These are phyloP conservation scores for Sarocladium oryzae DNA, from an alignment of 2,329 filamentous ascomycete species.

Conservation along the genomic window DNA sequence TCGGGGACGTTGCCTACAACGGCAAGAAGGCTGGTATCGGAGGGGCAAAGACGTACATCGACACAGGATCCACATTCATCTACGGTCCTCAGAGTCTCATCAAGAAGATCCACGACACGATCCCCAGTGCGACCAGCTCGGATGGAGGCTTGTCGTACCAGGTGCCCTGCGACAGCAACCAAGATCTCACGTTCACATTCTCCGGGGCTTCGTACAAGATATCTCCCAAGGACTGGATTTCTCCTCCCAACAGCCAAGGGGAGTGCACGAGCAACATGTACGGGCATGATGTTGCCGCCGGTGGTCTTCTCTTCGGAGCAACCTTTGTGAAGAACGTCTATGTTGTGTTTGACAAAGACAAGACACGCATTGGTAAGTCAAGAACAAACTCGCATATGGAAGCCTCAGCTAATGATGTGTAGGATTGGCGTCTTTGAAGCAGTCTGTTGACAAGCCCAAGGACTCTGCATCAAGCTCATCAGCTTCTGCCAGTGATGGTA, in stretches of 20 bases:
- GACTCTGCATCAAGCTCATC: not conserved
- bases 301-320: constrained; percentile 75
- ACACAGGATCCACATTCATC: constrained; percentile 77
- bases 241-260: constrained; percentile 34
- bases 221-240: constrained; percentile 65
- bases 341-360: constrained; percentile 72
- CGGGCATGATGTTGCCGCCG: constrained; percentile 59
- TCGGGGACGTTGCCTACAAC: constrained; percentile 60
- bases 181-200: constrained; percentile 59
- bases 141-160: constrained; percentile 55
- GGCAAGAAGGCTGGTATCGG: constrained; percentile 52
- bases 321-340: constrained; percentile 89
- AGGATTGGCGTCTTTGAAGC: not conserved
- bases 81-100: constrained; percentile 66
- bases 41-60: constrained; percentile 61
- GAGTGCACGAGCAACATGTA: constrained; percentile 67
- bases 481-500: not conserved
- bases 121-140: constrained; percentile 53
- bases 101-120: constrained; percentile 56
- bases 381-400: not conserved
- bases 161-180: constrained; percentile 65
- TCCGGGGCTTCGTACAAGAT: constrained; percentile 61
- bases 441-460: not conserved
- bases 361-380: constrained; percentile 52
- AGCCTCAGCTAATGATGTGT: not conserved